These are phyloP conservation scores for Suillus discolor DNA, from an alignment of 768 basidiomycete species.

Conservation along the genomic window DNA sequence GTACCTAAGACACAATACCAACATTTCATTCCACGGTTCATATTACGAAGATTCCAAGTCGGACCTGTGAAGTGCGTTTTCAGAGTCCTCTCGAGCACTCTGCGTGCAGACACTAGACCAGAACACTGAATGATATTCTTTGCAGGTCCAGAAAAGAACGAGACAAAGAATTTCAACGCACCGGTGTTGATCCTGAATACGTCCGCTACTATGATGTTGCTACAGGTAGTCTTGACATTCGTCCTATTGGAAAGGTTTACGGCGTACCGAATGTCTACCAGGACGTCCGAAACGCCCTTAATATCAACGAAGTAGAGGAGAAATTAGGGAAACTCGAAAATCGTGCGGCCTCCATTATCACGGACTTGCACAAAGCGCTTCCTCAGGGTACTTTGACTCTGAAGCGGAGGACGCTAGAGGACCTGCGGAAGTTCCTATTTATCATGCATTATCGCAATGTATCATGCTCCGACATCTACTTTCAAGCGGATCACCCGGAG, in stretches of 20 bases:
- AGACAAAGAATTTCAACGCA: background rate
- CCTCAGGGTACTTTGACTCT: no score
- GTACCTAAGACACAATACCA: no score
- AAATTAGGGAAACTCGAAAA: conserved; percentile 31
- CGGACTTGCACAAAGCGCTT: no score
- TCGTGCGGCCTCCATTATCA: conserved; percentile 32
- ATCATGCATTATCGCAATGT: conserved; percentile 36
- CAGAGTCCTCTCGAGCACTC: no score
- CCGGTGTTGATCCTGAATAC: no score
- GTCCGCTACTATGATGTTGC: no score
- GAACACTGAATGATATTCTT: no score
- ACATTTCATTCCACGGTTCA: no score
- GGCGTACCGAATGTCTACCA: conserved; percentile 28
- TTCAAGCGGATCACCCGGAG: conserved; percentile 27
- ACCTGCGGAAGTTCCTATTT: conserved; percentile 39
- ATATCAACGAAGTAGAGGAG: conserved; percentile 32
- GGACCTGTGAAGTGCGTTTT: no score
- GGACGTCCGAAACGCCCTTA: conserved; percentile 19
- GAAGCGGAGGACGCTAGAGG: conserved; percentile 23
- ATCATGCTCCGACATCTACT: conserved; percentile 26
- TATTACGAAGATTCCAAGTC: no score
- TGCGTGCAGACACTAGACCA: no score
- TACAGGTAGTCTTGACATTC: background rate
- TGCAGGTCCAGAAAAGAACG: background rate
- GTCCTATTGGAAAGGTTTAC: conserved; percentile 15